phyloP scores from a whole-genome alignment of 495 filamentous ascomycete species.

The Hypoxylon fragiforme region DNA sequence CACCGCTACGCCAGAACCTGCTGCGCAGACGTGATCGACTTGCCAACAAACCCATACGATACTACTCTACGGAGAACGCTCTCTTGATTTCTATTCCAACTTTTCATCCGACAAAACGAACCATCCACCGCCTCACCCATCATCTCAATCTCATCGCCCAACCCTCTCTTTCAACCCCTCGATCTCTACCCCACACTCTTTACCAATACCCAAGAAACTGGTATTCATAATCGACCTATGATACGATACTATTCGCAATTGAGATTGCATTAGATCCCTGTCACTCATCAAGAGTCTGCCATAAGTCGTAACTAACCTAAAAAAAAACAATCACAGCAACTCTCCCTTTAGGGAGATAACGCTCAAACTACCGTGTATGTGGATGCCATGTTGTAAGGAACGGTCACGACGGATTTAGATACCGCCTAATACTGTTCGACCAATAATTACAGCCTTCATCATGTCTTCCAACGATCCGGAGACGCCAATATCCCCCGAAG shows the following conservation, averaged over 20 bases:
- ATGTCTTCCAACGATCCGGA: conserved; percentile 45
- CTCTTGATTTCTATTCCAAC: conserved; percentile 15
- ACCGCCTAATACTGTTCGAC: background rate
- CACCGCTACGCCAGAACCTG: conserved; percentile 24
- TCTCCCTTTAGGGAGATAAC: too few relatives aligned
- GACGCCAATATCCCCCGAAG: conserved; percentile 40
- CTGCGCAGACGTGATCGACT: conserved; percentile 21
- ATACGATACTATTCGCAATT: too few relatives aligned
- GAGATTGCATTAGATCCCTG: too few relatives aligned
- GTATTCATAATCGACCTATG: too few relatives aligned
- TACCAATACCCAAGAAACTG: too few relatives aligned
- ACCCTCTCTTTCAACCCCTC: background rate
- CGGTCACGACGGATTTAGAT: conserved; percentile 5
- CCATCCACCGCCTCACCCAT: background rate
- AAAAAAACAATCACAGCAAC: too few relatives aligned
- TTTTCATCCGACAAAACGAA: conserved; percentile 3
- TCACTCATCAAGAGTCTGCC: background rate
- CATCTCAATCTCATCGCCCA: background rate
- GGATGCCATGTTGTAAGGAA: conserved; percentile 3
- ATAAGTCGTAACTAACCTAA: background rate
- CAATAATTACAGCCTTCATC: background rate
- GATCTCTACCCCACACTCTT: background rate
- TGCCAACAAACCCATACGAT: background rate
- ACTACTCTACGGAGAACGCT: too few relatives aligned
- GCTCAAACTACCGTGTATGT: background rate